Evolutionary conservation across 768 basidiomycete genomes (phyloP).

Genomic region (Leccinum fibrillosum): DNA sequence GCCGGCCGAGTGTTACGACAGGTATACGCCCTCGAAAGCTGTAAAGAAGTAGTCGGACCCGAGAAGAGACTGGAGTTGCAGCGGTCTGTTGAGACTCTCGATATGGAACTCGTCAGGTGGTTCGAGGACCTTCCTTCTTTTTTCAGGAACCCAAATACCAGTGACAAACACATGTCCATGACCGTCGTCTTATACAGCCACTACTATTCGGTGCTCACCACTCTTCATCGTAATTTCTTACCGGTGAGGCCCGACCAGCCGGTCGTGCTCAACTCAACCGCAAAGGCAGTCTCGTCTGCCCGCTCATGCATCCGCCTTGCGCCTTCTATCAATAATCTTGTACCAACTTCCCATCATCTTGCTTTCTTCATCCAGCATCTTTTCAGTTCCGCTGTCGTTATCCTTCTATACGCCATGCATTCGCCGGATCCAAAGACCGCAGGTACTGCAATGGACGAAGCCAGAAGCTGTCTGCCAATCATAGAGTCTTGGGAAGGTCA

Average conservation of each 20-base stretch:
- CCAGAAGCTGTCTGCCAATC: slow-evolving; percentile 64
- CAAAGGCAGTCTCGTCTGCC: slow-evolving; percentile 79
- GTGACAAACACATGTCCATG: slow-evolving; percentile 81
- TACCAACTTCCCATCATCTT: slow-evolving; percentile 82
- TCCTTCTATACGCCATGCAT: slow-evolving; percentile 85
- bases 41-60: slow-evolving; percentile 68
- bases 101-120: slow-evolving; percentile 78
- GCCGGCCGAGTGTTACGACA: slow-evolving; percentile 78
- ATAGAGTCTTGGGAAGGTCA: slow-evolving; percentile 79
- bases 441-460: slow-evolving; percentile 79
- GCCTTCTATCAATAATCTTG: slow-evolving; percentile 78
- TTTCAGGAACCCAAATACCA: slow-evolving; percentile 73
- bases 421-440: slow-evolving; percentile 61
- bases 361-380: slow-evolving; percentile 89
- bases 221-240: slow-evolving; percentile 84
- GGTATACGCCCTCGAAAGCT: slow-evolving; percentile 79
- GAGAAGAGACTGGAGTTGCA: slow-evolving; percentile 78
- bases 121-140: slow-evolving; percentile 70
- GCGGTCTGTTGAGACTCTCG: slow-evolving; percentile 71
- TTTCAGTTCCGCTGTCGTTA: slow-evolving; percentile 85
- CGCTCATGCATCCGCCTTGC: slow-evolving; percentile 84
- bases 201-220: slow-evolving; percentile 84
- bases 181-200: slow-evolving; percentile 84
- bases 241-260: slow-evolving; percentile 74
- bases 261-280: slow-evolving; percentile 66